Base-by-base conservation (phyloP, 2,329 filamentous ascomycete species). In the Paramyrothecium sp. region DNA sequence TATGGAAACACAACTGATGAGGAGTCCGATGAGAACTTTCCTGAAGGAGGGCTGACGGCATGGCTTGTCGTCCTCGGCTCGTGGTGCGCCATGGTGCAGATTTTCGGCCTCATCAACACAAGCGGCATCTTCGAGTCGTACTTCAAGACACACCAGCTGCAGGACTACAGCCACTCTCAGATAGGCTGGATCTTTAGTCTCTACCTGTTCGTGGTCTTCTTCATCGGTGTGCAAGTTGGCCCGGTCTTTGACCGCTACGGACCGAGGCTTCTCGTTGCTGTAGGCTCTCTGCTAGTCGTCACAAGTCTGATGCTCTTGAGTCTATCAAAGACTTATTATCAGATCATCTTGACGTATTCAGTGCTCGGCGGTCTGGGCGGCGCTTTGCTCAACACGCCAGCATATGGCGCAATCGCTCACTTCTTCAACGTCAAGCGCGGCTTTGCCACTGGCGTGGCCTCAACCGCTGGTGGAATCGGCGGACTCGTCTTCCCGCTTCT, bases 131-230 rank as follows among this genome's bases (percentile, higher is more conserved):
- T 93, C 72, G 88, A 94, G 74, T 84, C 89, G 16, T 94, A 94
- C 72, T 83, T 96, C 60, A 80, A 85, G 33, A 82, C 80, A 20
- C 78, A 96, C 69, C 90, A 95, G 67, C 81, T 96, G 20, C 77
- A 76, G n/a, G 74, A 81, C 21, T 88, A 92, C 70, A 83, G 76
- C 55, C 81, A 88, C 12, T 87, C 87, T 3, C 80, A 84, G 54
- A 87, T 92, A 52, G 90, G 90, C n/a, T 96, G 92, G 92, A 91
- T 96, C 61, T 93, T 94, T 65, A 88, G 88, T 64, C 75, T 95
- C 54, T 94, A 92, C 68, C 80, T 91, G 30, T 96, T 95, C 67
- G 77, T 94, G 51, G 84, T 90, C 50, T 94, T 95, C 71, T 91
- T 94, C 67, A 86, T 90, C 41, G 91, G 91, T 23, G 84, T 96